Evolutionary conservation across 2,329 filamentous ascomycete genomes (phyloP).

Genomic region (Gnomoniopsis smithogilvyi): DNA sequence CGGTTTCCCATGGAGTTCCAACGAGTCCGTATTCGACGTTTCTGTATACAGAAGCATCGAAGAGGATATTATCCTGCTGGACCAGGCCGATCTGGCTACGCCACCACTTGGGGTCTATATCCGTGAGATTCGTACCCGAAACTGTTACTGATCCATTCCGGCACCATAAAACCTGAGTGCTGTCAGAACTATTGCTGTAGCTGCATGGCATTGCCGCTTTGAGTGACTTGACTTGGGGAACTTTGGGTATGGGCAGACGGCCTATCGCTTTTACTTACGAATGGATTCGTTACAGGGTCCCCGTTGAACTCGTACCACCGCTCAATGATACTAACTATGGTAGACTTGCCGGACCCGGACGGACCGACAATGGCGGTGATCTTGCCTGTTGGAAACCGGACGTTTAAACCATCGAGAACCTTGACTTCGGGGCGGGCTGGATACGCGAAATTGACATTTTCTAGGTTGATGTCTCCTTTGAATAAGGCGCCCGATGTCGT

Average conservation of each 20-base stretch:
- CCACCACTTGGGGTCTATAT: conserved; percentile 62
- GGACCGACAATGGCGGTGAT: conserved; percentile 78
- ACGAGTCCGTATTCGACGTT: conserved; percentile 53
- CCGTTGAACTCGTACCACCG: conserved; percentile 57
- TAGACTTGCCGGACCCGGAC: conserved; percentile 81
- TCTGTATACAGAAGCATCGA: conserved; percentile 45
- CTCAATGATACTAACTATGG: conserved; percentile 67
- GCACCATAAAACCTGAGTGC: not conserved
- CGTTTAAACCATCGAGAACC: conserved; percentile 47
- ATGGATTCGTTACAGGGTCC: conserved; percentile 3
- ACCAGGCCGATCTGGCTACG: conserved; percentile 42
- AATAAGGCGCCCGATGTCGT: conserved; percentile 34
- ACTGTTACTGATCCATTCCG: conserved; percentile 5
- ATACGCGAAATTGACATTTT: conserved; percentile 67
- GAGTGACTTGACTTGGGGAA: not conserved
- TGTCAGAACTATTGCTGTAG: not conserved
- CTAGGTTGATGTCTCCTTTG: conserved; percentile 53
- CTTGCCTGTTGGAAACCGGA: conserved; percentile 61
- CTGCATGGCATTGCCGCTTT: not conserved
- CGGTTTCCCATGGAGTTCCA: conserved; percentile 36
- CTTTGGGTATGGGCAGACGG: not conserved
- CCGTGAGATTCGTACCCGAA: conserved; percentile 6
- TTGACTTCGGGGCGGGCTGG: conserved; percentile 43
- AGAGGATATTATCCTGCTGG: conserved; percentile 40
- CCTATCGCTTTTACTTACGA: not conserved